phyloP scores from a whole-genome alignment of 2,329 filamentous ascomycete species.

The Helicocarpus griseus region DNA sequence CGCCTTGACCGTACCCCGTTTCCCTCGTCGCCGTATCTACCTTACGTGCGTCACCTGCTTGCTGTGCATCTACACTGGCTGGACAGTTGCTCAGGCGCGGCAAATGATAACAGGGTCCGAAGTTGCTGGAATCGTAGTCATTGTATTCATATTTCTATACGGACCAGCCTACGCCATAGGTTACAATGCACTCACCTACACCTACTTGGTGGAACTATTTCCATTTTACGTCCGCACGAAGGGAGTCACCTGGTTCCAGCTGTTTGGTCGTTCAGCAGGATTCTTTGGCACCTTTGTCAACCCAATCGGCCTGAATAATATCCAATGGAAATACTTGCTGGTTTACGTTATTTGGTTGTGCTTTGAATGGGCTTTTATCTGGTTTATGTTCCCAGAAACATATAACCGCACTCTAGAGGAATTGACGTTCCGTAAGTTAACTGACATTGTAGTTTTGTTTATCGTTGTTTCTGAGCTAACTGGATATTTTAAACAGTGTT shows the following conservation, averaged over 20 bases:
- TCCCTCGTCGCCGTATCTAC: conserved; percentile 31
- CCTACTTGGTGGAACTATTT: conserved; percentile 48
- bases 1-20: conserved; percentile 28
- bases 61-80: conserved; percentile 42
- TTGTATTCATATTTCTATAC: conserved; percentile 52
- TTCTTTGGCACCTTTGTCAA: conserved; percentile 40
- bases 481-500: neutral
- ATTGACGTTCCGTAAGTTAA: conserved; percentile 6
- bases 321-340: conserved; percentile 32
- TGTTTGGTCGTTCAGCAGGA: conserved; percentile 38
- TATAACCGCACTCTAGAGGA: conserved; percentile 31
- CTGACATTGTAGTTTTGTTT: neutral
- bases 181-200: conserved; percentile 18
- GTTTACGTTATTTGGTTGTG: conserved; percentile 30
- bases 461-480: neutral
- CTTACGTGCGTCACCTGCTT: conserved; percentile 41
- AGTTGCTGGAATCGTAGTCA: conserved; percentile 26
- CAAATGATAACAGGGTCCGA: conserved; percentile 25
- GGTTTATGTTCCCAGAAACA: conserved; percentile 34
- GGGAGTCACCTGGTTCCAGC: conserved; percentile 47
- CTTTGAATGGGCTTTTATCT: conserved; percentile 30
- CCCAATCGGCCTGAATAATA: conserved; percentile 32
- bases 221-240: conserved; percentile 46
- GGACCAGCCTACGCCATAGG: conserved; percentile 47
- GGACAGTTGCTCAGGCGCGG: conserved; percentile 40